Evolutionary conservation across 331 rosid genomes (phyloP).

Genomic region (Arachis monticola): DNA sequence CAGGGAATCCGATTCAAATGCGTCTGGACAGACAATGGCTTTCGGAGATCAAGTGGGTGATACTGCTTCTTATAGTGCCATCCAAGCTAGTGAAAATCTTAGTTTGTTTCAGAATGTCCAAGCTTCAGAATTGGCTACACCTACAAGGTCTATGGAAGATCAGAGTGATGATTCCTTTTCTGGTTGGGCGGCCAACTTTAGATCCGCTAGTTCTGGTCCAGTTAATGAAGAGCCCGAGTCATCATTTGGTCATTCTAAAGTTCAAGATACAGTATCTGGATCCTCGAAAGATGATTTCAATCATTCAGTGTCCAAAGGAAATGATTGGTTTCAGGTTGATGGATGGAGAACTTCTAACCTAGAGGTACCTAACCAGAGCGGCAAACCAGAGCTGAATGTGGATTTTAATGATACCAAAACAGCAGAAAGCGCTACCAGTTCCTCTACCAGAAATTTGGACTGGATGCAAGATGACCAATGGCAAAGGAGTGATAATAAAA

Average conservation of each 20-base stretch:
- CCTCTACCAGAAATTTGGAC: slow-evolving; percentile 49
- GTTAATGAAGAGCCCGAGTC: slow-evolving; percentile 50
- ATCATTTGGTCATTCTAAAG: slow-evolving; percentile 50
- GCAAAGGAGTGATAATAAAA: slow-evolving; percentile 52
- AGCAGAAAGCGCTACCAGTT: slow-evolving; percentile 44
- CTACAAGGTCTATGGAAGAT: slow-evolving; percentile 46
- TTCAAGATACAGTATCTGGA: slow-evolving; percentile 54
- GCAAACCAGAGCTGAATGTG: slow-evolving; percentile 45
- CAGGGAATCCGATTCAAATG: slow-evolving; percentile 47
- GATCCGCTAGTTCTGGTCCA: slow-evolving; percentile 53
- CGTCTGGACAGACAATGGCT: slow-evolving; percentile 39
- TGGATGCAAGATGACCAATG: slow-evolving; percentile 60
- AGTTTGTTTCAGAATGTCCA: slow-evolving; percentile 63
- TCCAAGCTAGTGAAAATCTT: slow-evolving; percentile 47
- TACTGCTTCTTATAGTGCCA: slow-evolving; percentile 34
- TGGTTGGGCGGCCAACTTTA: slow-evolving; percentile 77
- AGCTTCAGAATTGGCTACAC: slow-evolving; percentile 39
- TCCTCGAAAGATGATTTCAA: slow-evolving; percentile 40
- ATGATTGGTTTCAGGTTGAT: slow-evolving; percentile 72
- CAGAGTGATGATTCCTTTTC: slow-evolving; percentile 60
- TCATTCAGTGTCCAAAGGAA: slow-evolving; percentile 48
- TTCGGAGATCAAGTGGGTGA: slow-evolving; percentile 32
- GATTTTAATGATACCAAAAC: slow-evolving; percentile 37
- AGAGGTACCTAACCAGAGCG: slow-evolving; percentile 38
- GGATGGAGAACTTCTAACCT: slow-evolving; percentile 51